phyloP scores from a whole-genome alignment of 768 basidiomycete genomes.

The Plicaturopsis crispa region DNA sequence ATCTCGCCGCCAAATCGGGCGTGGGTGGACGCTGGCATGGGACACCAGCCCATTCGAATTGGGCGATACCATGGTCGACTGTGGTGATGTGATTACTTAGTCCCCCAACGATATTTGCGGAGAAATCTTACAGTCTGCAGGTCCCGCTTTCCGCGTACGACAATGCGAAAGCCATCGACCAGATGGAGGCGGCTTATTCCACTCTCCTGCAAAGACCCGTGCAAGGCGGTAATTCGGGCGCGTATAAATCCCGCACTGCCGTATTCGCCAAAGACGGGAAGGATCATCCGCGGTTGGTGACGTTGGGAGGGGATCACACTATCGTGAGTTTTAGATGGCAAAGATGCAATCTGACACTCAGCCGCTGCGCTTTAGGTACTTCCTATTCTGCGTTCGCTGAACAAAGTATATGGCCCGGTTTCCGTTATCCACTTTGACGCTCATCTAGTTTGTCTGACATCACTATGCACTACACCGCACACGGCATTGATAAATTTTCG shows the following conservation, averaged over 20 bases:
- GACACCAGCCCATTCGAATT: slow-evolving; percentile 53
- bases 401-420: slow-evolving; percentile 75
- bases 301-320: slow-evolving; percentile 85
- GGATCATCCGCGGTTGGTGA: slow-evolving; percentile 71
- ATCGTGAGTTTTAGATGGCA: slow-evolving; percentile 45
- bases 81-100: slow-evolving; percentile 59
- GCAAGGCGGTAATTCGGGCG: slow-evolving; percentile 14
- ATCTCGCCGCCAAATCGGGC: slow-evolving; percentile 57
- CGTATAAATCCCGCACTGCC: slow-evolving; percentile 16
- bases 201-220: slow-evolving; percentile 60
- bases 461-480: no score
- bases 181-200: slow-evolving; percentile 81
- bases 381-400: slow-evolving; percentile 74
- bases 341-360: no score
- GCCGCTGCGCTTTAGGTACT: slow-evolving; percentile 43
- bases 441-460: no score
- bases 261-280: slow-evolving; percentile 46
- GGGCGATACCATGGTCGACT: slow-evolving; percentile 63
- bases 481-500: no score
- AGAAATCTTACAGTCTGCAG: slow-evolving; percentile 22
- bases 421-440: slow-evolving; percentile 84
- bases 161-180: slow-evolving; percentile 75
- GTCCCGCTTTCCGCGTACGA: slow-evolving; percentile 78
- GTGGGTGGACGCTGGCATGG: slow-evolving; percentile 70
- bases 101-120: not conserved